Base-by-base conservation (phyloP, 2,329 filamentous ascomycete species). In the Anisogramma anomala region DNA sequence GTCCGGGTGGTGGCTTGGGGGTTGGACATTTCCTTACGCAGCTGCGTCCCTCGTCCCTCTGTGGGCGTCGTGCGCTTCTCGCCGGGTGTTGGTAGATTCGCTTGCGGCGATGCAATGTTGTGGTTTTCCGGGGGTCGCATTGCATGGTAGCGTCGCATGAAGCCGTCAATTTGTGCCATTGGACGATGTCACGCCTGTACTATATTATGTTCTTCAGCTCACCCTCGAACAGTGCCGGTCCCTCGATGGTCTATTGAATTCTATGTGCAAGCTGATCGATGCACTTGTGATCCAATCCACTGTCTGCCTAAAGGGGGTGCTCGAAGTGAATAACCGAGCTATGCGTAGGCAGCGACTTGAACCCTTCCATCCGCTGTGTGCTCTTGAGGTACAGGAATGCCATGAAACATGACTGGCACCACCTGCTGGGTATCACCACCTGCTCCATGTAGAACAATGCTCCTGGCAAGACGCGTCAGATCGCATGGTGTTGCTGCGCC, bases 1-100 rank as follows among this genome's bases (percentile, higher is more conserved):
- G 53, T 50, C 52, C 54, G 46, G 55, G 52, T 55, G 56, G 53
- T 59, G 56, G 51, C 51, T 47, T 41, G 51, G 59, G 59, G 61
- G 60, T 58, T 56, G 65, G 64, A 72, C 67, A 71, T 62, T 55
- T 46, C n/a, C n/a, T 30, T 27, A n/a, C 19, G 11, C 34, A 27
- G 10, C 13, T 32, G 30, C 15, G 30, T 30, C 15, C 8, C n/a
- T 30, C 13, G 27, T 14, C 7, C 13, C 4, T 14, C 7, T 6
- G 14, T 7, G 13, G 27, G n/a, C 11, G 11, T 30, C 7, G 14
- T 7, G 11, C 7, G 7, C 13, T 30, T 30, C 5, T 15, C 22
- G 15, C n/a, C 6, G n/a, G 13, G n/a, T 39, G 9, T 11, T 22
- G 22, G 27, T 34, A 28, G 38, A 27, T 28, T 22, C 31, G 33